A percentile compares a stretch with the other conserved stretches of the same genome.
Conservation (phyloP, 495 filamentous ascomycete species). For the Oidiodendron maius region DNA sequence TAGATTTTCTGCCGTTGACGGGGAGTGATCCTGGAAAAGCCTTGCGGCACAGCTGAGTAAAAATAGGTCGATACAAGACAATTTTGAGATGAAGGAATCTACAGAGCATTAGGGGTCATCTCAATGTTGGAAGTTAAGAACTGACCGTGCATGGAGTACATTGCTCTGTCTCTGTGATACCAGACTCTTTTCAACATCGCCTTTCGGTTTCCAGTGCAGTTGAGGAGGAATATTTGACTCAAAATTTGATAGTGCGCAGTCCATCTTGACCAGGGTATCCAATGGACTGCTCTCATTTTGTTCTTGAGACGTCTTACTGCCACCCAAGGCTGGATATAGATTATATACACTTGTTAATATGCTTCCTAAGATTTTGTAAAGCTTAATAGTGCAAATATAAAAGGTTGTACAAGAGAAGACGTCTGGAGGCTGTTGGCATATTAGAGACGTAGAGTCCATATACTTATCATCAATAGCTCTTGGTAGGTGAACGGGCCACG, state of each 20-base stretch:
- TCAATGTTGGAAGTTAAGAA: not conserved
- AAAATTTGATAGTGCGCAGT: slow-evolving; percentile 31
- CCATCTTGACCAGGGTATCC: slow-evolving; percentile 35
- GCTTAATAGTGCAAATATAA: slow-evolving; percentile 34
- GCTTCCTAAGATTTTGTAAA: slow-evolving; percentile 36
- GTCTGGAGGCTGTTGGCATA: not conserved
- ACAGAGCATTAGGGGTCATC: not conserved
- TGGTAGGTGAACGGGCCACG: slow-evolving; percentile 29
- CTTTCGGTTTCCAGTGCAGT: slow-evolving; percentile 30
- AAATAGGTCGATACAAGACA: slow-evolving; percentile 41
- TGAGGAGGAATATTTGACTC: slow-evolving; percentile 29
- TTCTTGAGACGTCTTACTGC: slow-evolving; percentile 3
- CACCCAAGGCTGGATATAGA: slow-evolving; percentile 26
- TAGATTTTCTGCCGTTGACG: not conserved
- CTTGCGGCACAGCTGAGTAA: slow-evolving; percentile 37
- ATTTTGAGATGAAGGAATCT: slow-evolving; percentile 40
- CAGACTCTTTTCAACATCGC: slow-evolving; percentile 10
- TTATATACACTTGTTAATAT: slow-evolving; percentile 40
- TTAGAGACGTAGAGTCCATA: not conserved
- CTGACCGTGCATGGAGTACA: slow-evolving; percentile 35
- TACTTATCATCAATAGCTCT: slow-evolving; percentile 8
- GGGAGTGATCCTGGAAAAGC: slow-evolving; percentile 9
- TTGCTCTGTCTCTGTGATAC: slow-evolving; percentile 34
- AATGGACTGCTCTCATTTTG: slow-evolving; percentile 23
- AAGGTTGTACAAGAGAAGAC: slow-evolving; percentile 26